A percentile compares a stretch with the other conserved stretches of the same genome.
Conservation (phyloP, 495 filamentous ascomycete genomes). For the Platismatia glauca region DNA sequence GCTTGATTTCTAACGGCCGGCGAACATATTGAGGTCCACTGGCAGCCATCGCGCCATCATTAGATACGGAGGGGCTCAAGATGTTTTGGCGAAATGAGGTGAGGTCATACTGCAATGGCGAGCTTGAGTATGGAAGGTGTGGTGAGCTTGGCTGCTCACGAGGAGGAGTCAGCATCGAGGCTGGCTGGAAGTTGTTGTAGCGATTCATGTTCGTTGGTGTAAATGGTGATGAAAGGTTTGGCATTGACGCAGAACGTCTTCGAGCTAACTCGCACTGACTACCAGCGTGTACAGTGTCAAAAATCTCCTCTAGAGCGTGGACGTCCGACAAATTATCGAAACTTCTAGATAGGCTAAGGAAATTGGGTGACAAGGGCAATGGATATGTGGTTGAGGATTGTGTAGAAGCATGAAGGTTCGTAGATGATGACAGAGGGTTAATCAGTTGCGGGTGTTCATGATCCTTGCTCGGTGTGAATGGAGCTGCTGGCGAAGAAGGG, state of each 20-base stretch:
- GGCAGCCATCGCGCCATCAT: neutral
- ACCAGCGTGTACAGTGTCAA: neutral
- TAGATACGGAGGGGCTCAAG: neutral
- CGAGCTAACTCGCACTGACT: neutral
- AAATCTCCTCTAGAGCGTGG: neutral
- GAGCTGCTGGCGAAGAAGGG: neutral
- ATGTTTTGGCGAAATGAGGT: neutral
- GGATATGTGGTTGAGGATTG: neutral
- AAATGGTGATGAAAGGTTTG: neutral
- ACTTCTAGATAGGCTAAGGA: neutral
- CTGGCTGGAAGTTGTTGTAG: neutral
- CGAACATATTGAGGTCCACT: neutral
- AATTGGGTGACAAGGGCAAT: neutral
- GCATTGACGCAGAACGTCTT: neutral
- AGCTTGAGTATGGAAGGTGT: neutral
- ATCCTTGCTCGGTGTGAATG: neutral
- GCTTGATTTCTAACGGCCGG: neutral
- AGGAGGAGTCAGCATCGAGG: neutral
- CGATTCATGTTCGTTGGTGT: neutral
- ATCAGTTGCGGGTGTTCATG: neutral
- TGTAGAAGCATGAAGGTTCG: neutral
- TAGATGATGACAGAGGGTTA: neutral
- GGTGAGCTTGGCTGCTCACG: neutral
- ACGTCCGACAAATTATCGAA: neutral
- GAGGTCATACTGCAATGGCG: neutral